Base-by-base conservation (phyloP, 768 basidiomycete genomes). In the Galerina sulciceps region DNA sequence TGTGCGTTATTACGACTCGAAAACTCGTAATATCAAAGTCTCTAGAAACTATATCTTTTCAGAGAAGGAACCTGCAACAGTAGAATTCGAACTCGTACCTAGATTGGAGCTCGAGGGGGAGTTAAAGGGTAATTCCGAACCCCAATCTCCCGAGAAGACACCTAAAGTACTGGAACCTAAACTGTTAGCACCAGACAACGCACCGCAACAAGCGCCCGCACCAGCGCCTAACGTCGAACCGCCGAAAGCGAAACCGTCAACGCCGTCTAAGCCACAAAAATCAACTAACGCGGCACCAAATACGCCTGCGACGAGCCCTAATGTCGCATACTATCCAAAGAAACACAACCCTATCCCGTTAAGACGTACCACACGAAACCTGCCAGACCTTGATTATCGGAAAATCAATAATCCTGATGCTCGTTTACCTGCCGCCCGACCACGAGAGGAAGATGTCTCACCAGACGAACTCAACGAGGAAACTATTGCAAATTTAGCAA, bases 11-110 rank as follows among this genome's bases (percentile, higher is more conserved):
- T 57, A 57, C 34, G 55, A 57, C 26, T 10, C 43, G 43, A 40
- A 37, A 31, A 53, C 40, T 6, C 36, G 64, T 9, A 58, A 35
- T 3, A 61, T 73, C 10, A 67, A 67, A 45, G 64, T 61, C 5
- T 68, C 68, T 6, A 37, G 66, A 14, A 70, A 74, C 52, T 42
- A 71, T 35, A 36, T 26, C 2, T 57, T 57, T 40, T 50, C 43
- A 34, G 56, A 57, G 20, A 57, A 57, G 44, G 57, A 58, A 31
- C 26, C 26, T 31, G 57, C 51, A n/a, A 31, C 57, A 2, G 18
- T 38, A 40, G 48, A 51, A 57, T 26, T 50, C 10, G 40, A 50
- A 20, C n/a, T 36, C 34, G 11, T 57, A 35, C 47, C 56, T 8
- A 46, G 40, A 41, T 35, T 45, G 43, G 15, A 14, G 17, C 14